Conservation (phyloP, 441 rosid genomes). For the Melastoma candidum region DNA sequence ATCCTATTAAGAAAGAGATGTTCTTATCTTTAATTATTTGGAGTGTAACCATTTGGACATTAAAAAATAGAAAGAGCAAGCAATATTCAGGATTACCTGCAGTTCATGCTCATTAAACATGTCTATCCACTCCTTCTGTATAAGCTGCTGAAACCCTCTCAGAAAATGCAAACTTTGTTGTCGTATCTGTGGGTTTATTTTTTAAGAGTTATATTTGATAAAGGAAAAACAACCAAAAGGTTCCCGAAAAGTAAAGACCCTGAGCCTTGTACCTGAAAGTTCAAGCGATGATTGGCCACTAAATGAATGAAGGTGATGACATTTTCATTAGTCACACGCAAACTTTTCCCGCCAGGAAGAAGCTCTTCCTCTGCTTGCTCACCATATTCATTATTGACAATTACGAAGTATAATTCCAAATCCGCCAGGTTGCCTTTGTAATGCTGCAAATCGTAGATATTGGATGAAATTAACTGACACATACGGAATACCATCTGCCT, state of each 20-base stretch:
- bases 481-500: no score
- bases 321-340: slow-evolving; percentile 79
- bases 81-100: slow-evolving; percentile 41
- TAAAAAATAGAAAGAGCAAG: no score
- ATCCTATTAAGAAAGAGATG: no score
- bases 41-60: no score
- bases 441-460: slow-evolving; percentile 36
- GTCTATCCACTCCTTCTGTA: slow-evolving; percentile 88
- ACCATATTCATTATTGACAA: slow-evolving; percentile 93
- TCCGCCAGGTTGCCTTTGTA: slow-evolving; percentile 71
- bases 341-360: slow-evolving; percentile 75
- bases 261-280: slow-evolving; percentile 53
- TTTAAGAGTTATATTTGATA: slow-evolving; percentile 6
- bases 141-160: slow-evolving; percentile 96
- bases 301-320: slow-evolving; percentile 89
- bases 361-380: slow-evolving; percentile 96
- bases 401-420: slow-evolving; percentile 86
- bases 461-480: background rate
- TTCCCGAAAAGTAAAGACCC: slow-evolving; percentile 3
- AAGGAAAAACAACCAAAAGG: slow-evolving; percentile 1
- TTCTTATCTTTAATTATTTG: no score
- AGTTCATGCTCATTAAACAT: slow-evolving; percentile 98
- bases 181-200: slow-evolving; percentile 57
- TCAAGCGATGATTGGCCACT: slow-evolving; percentile 93
- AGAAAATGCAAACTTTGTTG: slow-evolving; percentile 90